Evolutionary conservation across 805 yeast genomes (phyloP), one percentile per base, ranked within the genome.

Genomic region (Saccharomycopsis fermentans): DNA sequence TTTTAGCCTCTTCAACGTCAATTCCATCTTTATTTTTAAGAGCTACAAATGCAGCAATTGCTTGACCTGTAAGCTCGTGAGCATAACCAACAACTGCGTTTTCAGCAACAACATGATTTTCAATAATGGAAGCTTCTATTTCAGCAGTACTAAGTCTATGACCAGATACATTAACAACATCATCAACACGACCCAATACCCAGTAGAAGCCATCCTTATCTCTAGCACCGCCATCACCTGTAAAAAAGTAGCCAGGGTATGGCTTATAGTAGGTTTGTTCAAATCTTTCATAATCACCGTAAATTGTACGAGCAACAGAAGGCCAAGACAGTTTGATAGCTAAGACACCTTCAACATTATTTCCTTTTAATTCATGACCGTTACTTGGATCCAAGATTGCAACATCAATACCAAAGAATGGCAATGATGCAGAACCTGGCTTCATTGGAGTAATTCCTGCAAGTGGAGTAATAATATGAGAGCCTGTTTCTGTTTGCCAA

Each of bases 171-270:
- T 87, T 87, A 56, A 87, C 95, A 61, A 87, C 95, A 70, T 87
- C 95, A 71, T 87, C 95, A 62, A 87, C 94, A 74, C 95, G 79
- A 58, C 95, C 95, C 67, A 86, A 72, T 64, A 87, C 86, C 91
- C 94, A 87, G 74, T 82, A 84, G 75, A 81, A 87, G 5, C 95
- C 95, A 69, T 87, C 92, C 64, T 80, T 76, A 69, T 87, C 95
- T 69, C 91, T 80, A 19, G 90, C 92, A 29, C 92, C 94, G 73
- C 95, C 95, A 73, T 87, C 96, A 67, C 96, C 96, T 1, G 94
- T 84, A 75, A 87, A 87, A 74, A 86, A 87, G 70, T 80, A 81
- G 54, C 90, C 90, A 55, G 87, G 87, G 73, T 86, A 87, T 56
- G 94, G 92, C 59, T 81, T 83, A 70, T 86, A 73, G 72, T 87